Evolutionary conservation across 2,329 filamentous ascomycete genomes (phyloP), one percentile per base, ranked within the genome.

Genomic region (Cryphonectria parasitica): DNA sequence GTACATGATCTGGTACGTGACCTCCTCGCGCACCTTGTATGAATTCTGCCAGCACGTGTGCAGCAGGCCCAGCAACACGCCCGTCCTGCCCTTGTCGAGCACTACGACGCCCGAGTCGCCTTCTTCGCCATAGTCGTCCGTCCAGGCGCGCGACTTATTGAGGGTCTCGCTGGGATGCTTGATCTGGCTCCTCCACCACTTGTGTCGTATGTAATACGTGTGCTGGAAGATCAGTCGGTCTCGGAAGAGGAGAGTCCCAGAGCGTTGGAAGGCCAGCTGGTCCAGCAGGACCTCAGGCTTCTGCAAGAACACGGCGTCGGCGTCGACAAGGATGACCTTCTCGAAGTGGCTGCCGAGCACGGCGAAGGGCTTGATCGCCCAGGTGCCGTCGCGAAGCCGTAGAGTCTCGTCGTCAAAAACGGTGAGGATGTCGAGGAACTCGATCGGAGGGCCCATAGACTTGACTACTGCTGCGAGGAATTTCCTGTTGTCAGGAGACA

Each of bases 1-100:
- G 31, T 84, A 81, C 0, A 77, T 81, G 39, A 83, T 75, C 43
- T 77, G 76, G 70, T 83, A 84, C 0, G 82, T 83, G 13, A 80
- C 77, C 36, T 80, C 76, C 3, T 82, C 79, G 0, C 83, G 79
- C 0, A 84, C 82, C 0, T 71, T 74, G 8, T 78, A 74, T 1
- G 79, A 80, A 66, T 85, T 85, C 73, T 84, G 82, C 83, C 83
- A 85, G n/a, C 77, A 80, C 0, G 78, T 75, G 63, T 84, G 83
- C 10, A 85, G 73, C 1, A 85, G 74, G 0, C 78, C 83, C 15
- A 81, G 76, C 17, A 85, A 58, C 2, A 83, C 76, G 0, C 78
- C 75, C 0, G 79, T 70, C 0, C 81, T 77, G 0, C 77, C 73
- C 73, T 84, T 85, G 71, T 85, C 77, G 0, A 84, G 72, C 1